phyloP scores from a whole-genome alignment of 371 early-diverging fungal genomes.

The Conidiobolus incongruus region DNA sequence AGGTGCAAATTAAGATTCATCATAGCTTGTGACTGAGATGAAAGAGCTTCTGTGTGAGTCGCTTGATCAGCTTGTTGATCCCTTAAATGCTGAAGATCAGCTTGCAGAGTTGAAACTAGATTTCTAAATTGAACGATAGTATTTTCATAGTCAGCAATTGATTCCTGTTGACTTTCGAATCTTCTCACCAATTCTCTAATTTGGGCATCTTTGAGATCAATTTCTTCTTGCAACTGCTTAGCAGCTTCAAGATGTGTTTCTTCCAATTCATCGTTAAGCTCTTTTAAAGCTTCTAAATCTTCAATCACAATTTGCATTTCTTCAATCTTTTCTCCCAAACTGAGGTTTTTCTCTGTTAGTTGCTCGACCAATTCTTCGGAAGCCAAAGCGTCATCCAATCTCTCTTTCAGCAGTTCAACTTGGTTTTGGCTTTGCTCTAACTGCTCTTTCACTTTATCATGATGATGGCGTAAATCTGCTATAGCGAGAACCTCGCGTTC shows the following conservation, averaged over 20 bases:
- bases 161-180: slow-evolving; percentile 46
- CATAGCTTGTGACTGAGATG: slow-evolving; percentile 63
- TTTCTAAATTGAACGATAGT: slow-evolving; percentile 73
- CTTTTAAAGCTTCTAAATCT: slow-evolving; percentile 73
- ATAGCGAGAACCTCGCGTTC: slow-evolving; percentile 41
- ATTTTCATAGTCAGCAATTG: slow-evolving; percentile 59
- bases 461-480: slow-evolving; percentile 26
- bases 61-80: slow-evolving; percentile 30
- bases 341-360: slow-evolving; percentile 14
- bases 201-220: slow-evolving; percentile 46
- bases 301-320: slow-evolving; percentile 53
- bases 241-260: slow-evolving; percentile 71
- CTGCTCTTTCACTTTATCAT: slow-evolving; percentile 25
- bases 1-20: slow-evolving; percentile 58
- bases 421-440: slow-evolving; percentile 30
- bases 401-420: slow-evolving; percentile 59
- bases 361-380: slow-evolving; percentile 28
- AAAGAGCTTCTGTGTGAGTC: slow-evolving; percentile 18
- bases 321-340: slow-evolving; percentile 28
- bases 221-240: slow-evolving; percentile 62
- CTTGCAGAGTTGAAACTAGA: slow-evolving; percentile 50
- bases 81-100: slow-evolving; percentile 39
- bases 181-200: slow-evolving; percentile 31
- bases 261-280: slow-evolving; percentile 77
- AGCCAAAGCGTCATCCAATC: slow-evolving; percentile 57